Base-by-base conservation (phyloP, 257 asterid genomes). In the Nicotiana attenuata region DNA sequence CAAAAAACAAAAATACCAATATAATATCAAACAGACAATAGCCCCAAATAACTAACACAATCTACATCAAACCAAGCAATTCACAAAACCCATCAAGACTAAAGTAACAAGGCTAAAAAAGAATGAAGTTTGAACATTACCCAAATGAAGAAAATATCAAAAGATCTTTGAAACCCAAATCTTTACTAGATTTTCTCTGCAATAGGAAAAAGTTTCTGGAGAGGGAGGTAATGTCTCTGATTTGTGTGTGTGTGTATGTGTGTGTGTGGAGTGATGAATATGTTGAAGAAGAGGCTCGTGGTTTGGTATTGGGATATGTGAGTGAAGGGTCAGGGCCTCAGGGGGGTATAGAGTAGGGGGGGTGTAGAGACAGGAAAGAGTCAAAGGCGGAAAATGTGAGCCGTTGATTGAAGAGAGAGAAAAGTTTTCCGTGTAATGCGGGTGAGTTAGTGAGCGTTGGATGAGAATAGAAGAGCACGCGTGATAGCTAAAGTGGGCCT, bases 391-490 rank as follows among this genome's bases (percentile, higher is more conserved):
- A 20, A 84, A 85, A 80, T 79, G 28, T 19, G 82, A 82, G 63
- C 88, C 95, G 95, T 93, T 35, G 82, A 90, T 92, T 47, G 50
- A 50, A 73, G 57, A 81, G 80, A 66, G 81, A 66, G 76, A 60
- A 82, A 82, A 53, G 76, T 81, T 86, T 90, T 91, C 97, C 97
- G 93, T 85, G 86, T 86, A 85, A 85, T 83, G 87, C 92, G 94
- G 93, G 84, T 84, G 82, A 87, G 78, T 35, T 80, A 52, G 79
- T 69, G 87, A 77, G 82, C 95, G 94, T 92, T 47, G 83, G 97
- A 93, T 93, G 50, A n/a, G n/a, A 77, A 15, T 75, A 75, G 26
- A 14, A 50, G 84, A 92, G 97, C 97, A 92, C 95, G 93, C 97
- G 93, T 91, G 95, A 90, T 22, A 47, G 82, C 33, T n/a, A n/a